Percentiles rank a stretch among this genome's conserved stretches.
phyloP scores from a whole-genome alignment of 257 asterid genomes.

The Capsicum chinense region DNA sequence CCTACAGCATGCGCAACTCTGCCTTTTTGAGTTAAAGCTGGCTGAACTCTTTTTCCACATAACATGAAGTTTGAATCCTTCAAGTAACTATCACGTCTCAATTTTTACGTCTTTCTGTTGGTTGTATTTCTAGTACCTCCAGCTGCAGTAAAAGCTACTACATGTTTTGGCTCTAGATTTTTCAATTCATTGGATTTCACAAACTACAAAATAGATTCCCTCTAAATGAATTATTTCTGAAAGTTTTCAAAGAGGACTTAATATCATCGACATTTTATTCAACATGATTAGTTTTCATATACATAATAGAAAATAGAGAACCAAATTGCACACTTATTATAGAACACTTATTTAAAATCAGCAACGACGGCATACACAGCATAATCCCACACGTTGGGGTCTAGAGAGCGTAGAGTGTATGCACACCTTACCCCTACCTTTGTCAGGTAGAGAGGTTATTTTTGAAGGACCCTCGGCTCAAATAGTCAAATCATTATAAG shows the following conservation, averaged over 20 bases:
- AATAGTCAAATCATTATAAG: too few relatives aligned
- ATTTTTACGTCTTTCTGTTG: conserved; percentile 22
- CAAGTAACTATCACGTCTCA: background rate
- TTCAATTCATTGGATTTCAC: background rate
- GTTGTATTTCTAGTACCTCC: conserved; percentile 30
- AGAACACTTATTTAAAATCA: conserved; percentile 25
- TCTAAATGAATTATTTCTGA: background rate
- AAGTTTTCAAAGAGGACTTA: background rate
- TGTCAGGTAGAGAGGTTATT: too few relatives aligned
- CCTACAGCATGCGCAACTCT: conserved; percentile 39
- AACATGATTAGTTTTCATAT: background rate
- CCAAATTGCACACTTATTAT: background rate
- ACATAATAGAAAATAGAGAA: background rate
- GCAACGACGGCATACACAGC: too few relatives aligned
- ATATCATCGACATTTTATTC: background rate
- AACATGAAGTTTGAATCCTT: background rate
- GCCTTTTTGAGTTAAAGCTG: conserved; percentile 31
- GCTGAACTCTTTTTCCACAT: conserved; percentile 30
- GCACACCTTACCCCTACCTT: too few relatives aligned
- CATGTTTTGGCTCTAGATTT: too few relatives aligned
- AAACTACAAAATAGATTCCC: background rate
- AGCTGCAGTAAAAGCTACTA: conserved; percentile 22
- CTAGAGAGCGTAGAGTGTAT: too few relatives aligned
- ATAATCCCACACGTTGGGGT: too few relatives aligned
- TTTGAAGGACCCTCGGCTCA: too few relatives aligned